Evolutionary conservation across 345 rosid genomes (phyloP).

Genomic region (Boechera retrofracta): DNA sequence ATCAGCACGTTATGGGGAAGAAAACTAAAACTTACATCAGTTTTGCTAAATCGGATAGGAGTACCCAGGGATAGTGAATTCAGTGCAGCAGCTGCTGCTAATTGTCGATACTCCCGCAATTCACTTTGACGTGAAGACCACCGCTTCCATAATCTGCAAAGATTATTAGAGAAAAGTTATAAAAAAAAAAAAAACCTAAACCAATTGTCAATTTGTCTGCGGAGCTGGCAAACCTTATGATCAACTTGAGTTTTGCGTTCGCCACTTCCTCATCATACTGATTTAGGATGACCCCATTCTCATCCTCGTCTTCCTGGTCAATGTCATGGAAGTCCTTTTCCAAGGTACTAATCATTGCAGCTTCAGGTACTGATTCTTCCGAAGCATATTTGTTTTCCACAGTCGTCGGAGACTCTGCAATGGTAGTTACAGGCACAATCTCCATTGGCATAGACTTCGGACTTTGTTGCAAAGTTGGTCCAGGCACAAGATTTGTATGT

Average conservation of each 20-base stretch:
- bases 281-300: conserved; percentile 44
- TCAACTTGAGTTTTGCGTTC: conserved; percentile 81
- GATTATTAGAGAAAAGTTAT: conserved; percentile 24
- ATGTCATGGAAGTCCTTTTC: conserved; percentile 49
- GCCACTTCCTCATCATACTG: conserved; percentile 66
- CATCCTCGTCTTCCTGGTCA: conserved; percentile 49
- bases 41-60: conserved; percentile 57
- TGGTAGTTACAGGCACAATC: conserved; percentile 36
- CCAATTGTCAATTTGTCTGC: conserved; percentile 20
- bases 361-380: conserved; percentile 45
- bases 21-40: conserved; percentile 57
- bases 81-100: conserved; percentile 74
- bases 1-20: conserved; percentile 7
- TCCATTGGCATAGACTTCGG: conserved; percentile 44
- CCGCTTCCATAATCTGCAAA: conserved; percentile 83
- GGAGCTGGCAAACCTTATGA: conserved; percentile 65
- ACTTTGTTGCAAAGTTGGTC: conserved; percentile 50
- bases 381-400: conserved; percentile 32
- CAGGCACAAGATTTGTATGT: conserved; percentile 47
- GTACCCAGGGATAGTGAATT: conserved; percentile 78
- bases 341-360: conserved; percentile 38
- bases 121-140: conserved; percentile 63
- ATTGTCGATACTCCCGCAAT: conserved; percentile 67
- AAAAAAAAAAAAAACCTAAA: conserved; percentile 6
- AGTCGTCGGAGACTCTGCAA: conserved; percentile 29